Conservation (phyloP, 1,139 yeast genomes). For the Kurtzmaniella quercitrusa region DNA sequence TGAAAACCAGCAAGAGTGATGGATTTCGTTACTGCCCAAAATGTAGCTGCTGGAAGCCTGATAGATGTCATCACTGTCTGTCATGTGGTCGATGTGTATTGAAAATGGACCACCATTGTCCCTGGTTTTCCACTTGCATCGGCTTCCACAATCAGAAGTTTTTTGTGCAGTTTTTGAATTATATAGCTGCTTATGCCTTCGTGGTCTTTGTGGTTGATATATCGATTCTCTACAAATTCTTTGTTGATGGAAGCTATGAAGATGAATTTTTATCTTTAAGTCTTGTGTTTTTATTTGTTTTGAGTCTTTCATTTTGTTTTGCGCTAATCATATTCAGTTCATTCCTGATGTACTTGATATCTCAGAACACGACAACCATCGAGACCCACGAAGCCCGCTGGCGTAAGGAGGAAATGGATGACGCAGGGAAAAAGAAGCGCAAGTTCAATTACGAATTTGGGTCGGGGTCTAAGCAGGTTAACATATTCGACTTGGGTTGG, state of each 20-base stretch:
- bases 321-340: constrained; percentile 57
- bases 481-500: constrained; percentile 73
- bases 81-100: constrained; percentile 67
- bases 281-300: constrained; percentile 54
- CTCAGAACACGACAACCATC: constrained; percentile 71
- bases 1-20: constrained; percentile 14
- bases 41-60: constrained; percentile 90
- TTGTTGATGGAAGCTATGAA: constrained; percentile 35
- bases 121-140: constrained; percentile 85
- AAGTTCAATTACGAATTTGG: constrained; percentile 36
- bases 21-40: constrained; percentile 25
- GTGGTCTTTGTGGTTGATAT: constrained; percentile 36
- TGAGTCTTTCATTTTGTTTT: constrained; percentile 61
- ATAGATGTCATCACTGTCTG: constrained; percentile 87
- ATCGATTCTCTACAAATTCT: constrained; percentile 45
- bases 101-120: constrained; percentile 90
- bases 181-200: constrained; percentile 49
- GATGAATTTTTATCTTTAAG: constrained; percentile 51
- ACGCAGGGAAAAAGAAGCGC: constrained; percentile 9
- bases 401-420: constrained; percentile 36
- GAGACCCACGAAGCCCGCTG: constrained; percentile 62
- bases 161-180: constrained; percentile 70
- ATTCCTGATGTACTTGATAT: constrained; percentile 58
- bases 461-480: constrained; percentile 42
- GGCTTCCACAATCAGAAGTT: constrained; percentile 66